Evolutionary conservation across 345 rosid genomes (phyloP).

Genomic region (Euphorbia pulcherrima): DNA sequence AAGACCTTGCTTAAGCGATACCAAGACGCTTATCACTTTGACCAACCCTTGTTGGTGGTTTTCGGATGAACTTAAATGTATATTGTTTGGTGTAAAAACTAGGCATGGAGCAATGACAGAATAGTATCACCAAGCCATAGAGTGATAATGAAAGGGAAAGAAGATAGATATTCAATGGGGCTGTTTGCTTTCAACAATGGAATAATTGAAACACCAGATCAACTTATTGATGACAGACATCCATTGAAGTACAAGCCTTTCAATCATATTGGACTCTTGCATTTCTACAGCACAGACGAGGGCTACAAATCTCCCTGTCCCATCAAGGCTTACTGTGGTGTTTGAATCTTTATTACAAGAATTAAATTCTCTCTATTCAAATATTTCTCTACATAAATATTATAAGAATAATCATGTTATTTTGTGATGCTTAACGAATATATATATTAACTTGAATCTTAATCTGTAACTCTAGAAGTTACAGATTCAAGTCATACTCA

Average conservation of each 20-base stretch:
- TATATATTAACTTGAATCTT: too few relatives aligned
- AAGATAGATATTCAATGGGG: conserved; percentile 47
- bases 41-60: too few relatives aligned
- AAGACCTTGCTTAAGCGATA: too few relatives aligned
- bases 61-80: too few relatives aligned
- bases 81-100: not conserved
- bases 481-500: too few relatives aligned
- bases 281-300: conserved; percentile 36
- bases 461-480: too few relatives aligned
- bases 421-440: too few relatives aligned
- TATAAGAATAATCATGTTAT: too few relatives aligned
- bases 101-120: conserved; percentile 67
- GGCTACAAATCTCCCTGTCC: conserved; percentile 42
- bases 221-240: conserved; percentile 45
- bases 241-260: conserved; percentile 46
- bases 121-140: conserved; percentile 40
- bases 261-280: conserved; percentile 41
- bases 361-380: too few relatives aligned
- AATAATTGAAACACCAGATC: conserved; percentile 31
- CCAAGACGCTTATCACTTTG: too few relatives aligned
- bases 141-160: conserved; percentile 40
- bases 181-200: conserved; percentile 42
- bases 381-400: too few relatives aligned
- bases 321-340: conserved; percentile 47
- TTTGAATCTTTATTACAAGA: conserved; percentile 7